phyloP scores from a whole-genome alignment of 2,329 filamentous ascomycete genomes.

The Exophiala xenobiotica region DNA sequence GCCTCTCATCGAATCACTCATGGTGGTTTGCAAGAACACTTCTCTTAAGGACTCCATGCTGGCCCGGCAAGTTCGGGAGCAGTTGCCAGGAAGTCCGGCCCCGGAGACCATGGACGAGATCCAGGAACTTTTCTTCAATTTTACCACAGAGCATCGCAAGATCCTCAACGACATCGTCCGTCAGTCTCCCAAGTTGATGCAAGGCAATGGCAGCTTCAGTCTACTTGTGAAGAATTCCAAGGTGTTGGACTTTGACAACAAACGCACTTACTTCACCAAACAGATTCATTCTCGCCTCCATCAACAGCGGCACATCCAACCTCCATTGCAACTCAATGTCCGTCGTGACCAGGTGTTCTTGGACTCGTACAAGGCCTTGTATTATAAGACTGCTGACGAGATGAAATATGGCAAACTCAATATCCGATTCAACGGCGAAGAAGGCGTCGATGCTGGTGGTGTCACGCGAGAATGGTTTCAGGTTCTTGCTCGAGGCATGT shows the following conservation, averaged over 20 bases:
- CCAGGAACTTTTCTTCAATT: slow-evolving; percentile 90
- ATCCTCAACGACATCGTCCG: slow-evolving; percentile 97
- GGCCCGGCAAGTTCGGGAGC: slow-evolving; percentile 59
- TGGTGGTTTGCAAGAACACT: slow-evolving; percentile 99
- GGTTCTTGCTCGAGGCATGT: slow-evolving; percentile 95
- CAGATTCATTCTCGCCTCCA: slow-evolving; percentile 77
- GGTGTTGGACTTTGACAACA: slow-evolving; percentile 98
- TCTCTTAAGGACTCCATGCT: slow-evolving; percentile 67
- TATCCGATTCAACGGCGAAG: slow-evolving; percentile 94
- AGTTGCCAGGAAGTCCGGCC: slow-evolving; percentile 70
- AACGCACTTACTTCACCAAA: slow-evolving; percentile 97
- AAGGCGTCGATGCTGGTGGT: slow-evolving; percentile 95
- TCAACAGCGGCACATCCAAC: slow-evolving; percentile 69
- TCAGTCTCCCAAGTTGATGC: slow-evolving; percentile 94
- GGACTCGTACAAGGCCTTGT: slow-evolving; percentile 96
- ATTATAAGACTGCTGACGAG: slow-evolving; percentile 94
- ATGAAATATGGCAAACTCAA: slow-evolving; percentile 99
- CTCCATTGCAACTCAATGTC: slow-evolving; percentile 80
- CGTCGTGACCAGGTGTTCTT: slow-evolving; percentile 95
- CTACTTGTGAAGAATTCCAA: slow-evolving; percentile 97
- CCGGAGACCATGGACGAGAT: slow-evolving; percentile 56
- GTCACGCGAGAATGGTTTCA: slow-evolving; percentile 99
- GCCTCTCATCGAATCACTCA: slow-evolving; percentile 90
- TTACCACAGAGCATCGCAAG: slow-evolving; percentile 95
- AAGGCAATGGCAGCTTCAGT: slow-evolving; percentile 81